Conservation (phyloP, 2,329 filamentous ascomycete species). For the Arachnopeziza araneosa region DNA sequence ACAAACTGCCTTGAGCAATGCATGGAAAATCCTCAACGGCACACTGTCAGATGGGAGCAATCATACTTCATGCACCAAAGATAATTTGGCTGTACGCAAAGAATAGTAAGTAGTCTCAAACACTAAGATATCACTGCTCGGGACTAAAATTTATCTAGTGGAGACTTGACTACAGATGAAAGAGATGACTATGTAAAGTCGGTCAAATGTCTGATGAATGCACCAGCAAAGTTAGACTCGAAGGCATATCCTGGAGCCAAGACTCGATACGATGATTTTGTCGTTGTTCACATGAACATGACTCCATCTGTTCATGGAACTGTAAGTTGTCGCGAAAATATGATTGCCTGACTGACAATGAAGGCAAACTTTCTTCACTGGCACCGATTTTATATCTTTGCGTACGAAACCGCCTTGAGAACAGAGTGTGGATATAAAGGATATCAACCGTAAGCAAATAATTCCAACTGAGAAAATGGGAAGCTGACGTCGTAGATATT, state of each 20-base stretch:
- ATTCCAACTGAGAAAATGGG: neutral
- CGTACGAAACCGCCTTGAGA: constrained; percentile 39
- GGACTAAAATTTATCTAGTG: constrained; percentile 3
- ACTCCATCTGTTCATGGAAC: constrained; percentile 27
- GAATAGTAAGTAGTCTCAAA: constrained; percentile 11
- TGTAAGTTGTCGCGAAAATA: constrained; percentile 14
- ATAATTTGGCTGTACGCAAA: constrained; percentile 7
- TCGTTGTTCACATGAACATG: constrained; percentile 34
- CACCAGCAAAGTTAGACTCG: neutral
- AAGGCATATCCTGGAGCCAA: neutral
- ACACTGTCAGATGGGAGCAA: constrained; percentile 13
- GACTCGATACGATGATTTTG: constrained; percentile 33
- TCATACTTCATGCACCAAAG: constrained; percentile 10
- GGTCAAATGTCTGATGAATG: constrained; percentile 5
- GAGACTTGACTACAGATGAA: constrained; percentile 9
- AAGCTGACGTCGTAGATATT: constrained; percentile 1
- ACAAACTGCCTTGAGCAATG: constrained; percentile 12
- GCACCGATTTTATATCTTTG: constrained; percentile 39
- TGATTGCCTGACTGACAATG: neutral
- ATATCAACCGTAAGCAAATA: constrained; percentile 29
- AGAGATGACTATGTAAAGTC: constrained; percentile 5
- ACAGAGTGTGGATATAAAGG: constrained; percentile 41
- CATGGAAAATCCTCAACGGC: constrained; percentile 13
- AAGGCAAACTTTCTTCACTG: constrained; percentile 36
- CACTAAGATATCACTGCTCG: too few species aligned